These are phyloP conservation scores for Hemerocallis citrina DNA, from an alignment of 106 monocot species.

Conservation along the genomic window DNA sequence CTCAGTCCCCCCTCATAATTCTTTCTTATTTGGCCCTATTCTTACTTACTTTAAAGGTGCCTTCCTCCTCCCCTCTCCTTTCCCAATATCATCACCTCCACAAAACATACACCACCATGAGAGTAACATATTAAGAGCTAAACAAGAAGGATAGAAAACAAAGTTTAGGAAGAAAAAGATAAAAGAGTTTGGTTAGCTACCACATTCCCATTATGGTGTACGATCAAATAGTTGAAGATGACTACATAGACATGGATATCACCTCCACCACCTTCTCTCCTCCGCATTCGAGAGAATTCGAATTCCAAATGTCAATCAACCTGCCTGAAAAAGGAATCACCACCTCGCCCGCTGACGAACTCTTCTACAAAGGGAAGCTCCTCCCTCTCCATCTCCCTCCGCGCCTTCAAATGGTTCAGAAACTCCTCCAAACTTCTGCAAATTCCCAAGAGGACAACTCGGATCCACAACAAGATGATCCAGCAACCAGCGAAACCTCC, in stretches of 20 bases:
- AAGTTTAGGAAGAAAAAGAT: not conserved
- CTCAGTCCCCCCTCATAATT: slow-evolving; percentile 11
- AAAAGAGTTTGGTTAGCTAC: not conserved
- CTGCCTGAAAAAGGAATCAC: not conserved
- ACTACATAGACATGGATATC: slow-evolving; percentile 62
- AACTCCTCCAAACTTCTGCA: slow-evolving; percentile 30
- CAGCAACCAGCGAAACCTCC: slow-evolving; percentile 2
- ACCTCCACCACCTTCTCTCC: slow-evolving; percentile 26
- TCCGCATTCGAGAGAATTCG: slow-evolving; percentile 8
- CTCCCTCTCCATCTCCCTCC: slow-evolving; percentile 79
- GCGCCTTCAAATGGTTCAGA: slow-evolving; percentile 51
- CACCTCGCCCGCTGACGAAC: slow-evolving; percentile 61
- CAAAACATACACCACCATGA: not conserved
- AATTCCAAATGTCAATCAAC: slow-evolving; percentile 9
- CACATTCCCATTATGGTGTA: not conserved
- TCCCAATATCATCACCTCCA: slow-evolving; percentile 2
- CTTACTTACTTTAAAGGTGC: slow-evolving; percentile 20
- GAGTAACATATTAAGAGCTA: no score
- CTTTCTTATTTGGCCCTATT: slow-evolving; percentile 20
- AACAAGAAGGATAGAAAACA: not conserved
- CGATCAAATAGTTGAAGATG: slow-evolving; percentile 29
- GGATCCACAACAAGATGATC: not conserved
- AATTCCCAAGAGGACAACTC: not conserved
- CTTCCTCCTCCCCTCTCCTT: slow-evolving; percentile 4
- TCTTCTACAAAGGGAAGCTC: slow-evolving; percentile 71